Evolutionary conservation across 768 basidiomycete species (phyloP).

Genomic region (Paxillus ammoniavirescens): DNA sequence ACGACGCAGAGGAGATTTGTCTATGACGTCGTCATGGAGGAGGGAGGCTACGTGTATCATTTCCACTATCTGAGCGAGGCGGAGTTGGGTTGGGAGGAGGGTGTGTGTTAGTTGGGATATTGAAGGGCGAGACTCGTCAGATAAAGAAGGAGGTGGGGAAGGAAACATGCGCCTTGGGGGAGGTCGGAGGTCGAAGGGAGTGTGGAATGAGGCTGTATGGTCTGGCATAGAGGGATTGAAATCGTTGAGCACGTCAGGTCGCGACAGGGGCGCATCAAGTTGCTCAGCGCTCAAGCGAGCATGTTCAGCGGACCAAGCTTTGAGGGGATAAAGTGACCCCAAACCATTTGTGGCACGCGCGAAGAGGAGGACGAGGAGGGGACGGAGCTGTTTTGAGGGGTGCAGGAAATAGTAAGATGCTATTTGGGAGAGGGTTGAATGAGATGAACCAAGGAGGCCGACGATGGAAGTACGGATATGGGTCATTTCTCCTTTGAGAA

Average conservation of each 20-base stretch:
- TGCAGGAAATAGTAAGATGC: conserved; percentile 92
- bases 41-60: conserved; percentile 97
- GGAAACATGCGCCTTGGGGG: conserved; percentile 27
- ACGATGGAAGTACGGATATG: conserved; percentile 71
- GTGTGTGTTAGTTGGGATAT: conserved; percentile 35
- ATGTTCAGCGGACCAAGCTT: conserved; percentile 61
- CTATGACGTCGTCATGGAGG: conserved; percentile 89
- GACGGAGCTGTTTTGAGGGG: conserved; percentile 88
- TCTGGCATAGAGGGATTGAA: conserved; percentile 88
- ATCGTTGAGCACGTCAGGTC: conserved; percentile 83
- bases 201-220: conserved; percentile 64
- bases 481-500: conserved; percentile 73
- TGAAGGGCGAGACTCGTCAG: conserved; percentile 13
- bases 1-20: conserved; percentile 70
- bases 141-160: conserved; percentile 24
- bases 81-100: conserved; percentile 79
- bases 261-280: conserved; percentile 77
- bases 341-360: conserved; percentile 92
- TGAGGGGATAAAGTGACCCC: conserved; percentile 60
- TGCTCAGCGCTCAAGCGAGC: conserved; percentile 53
- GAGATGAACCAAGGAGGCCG: conserved; percentile 80
- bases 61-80: conserved; percentile 94
- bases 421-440: conserved; percentile 83
- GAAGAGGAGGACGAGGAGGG: conserved; percentile 86
- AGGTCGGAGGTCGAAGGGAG: conserved; percentile 50